Evolutionary conservation across 1,284 basidiomycete genomes (phyloP).

Genomic region (Pseudozyma sp.): DNA sequence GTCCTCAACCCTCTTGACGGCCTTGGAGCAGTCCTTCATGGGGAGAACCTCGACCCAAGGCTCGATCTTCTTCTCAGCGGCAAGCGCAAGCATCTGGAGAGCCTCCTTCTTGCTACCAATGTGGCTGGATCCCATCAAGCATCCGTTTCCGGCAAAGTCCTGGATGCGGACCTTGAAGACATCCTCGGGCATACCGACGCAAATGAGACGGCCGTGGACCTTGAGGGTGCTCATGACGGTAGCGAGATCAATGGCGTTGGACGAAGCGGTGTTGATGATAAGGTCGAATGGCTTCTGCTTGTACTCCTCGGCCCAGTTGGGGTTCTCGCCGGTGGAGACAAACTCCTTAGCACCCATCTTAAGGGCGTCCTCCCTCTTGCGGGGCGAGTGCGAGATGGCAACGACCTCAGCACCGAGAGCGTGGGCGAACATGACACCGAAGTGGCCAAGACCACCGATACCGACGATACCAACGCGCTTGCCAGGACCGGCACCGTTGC

Average conservation of each 20-base stretch:
- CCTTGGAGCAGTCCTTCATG: conserved; percentile 75
- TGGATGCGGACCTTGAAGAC: conserved; percentile 68
- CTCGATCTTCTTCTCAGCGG: conserved; percentile 63
- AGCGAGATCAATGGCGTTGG: conserved; percentile 70
- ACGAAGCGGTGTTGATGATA: conserved; percentile 74
- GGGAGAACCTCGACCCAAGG: conserved; percentile 73
- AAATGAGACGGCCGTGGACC: conserved; percentile 74
- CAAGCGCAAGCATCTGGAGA: conserved; percentile 69
- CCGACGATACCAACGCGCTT: conserved; percentile 79
- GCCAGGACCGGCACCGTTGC: conserved; percentile 75
- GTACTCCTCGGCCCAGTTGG: conserved; percentile 60
- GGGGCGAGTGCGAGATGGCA: conserved; percentile 76
- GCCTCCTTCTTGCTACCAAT: conserved; percentile 78
- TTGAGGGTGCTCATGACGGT: conserved; percentile 73
- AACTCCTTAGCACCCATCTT: conserved; percentile 75
- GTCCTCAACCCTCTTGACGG: conserved; percentile 73
- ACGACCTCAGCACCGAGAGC: conserved; percentile 76
- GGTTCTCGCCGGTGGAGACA: conserved; percentile 63
- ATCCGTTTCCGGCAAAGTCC: conserved; percentile 70
- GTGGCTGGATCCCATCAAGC: conserved; percentile 71
- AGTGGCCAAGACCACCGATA: conserved; percentile 67
- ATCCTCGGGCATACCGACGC: conserved; percentile 74
- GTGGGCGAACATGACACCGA: conserved; percentile 74
- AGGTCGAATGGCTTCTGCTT: conserved; percentile 73
- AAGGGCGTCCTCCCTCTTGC: conserved; percentile 77